Percentiles rank a stretch among this genome's conserved stretches.
phyloP scores from a whole-genome alignment of 257 asterid species.

The Ligustrum vulgare region DNA sequence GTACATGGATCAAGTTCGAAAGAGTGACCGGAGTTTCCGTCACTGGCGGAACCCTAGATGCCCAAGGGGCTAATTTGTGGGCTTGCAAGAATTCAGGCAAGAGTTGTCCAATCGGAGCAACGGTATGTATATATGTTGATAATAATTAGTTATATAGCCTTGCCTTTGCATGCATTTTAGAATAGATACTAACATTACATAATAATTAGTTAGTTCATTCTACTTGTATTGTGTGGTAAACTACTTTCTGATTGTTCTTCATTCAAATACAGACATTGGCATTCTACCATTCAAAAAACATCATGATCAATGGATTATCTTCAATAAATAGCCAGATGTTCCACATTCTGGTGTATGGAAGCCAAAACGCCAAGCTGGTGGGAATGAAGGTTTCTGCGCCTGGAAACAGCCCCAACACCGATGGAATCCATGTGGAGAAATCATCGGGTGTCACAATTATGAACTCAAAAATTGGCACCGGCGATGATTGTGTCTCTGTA shows the following conservation, averaged over 20 bases:
- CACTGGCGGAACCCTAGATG: slow-evolving; percentile 54
- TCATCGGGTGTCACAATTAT: slow-evolving; percentile 43
- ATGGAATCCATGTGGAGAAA: slow-evolving; percentile 51
- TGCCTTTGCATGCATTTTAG: no score
- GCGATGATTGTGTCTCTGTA: slow-evolving; percentile 66
- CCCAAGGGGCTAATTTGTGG: slow-evolving; percentile 47
- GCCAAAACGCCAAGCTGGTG: slow-evolving; percentile 35
- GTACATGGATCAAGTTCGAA: slow-evolving; percentile 51
- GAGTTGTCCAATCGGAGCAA: slow-evolving; percentile 42
- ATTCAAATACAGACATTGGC: slow-evolving; percentile 51
- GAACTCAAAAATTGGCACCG: slow-evolving; percentile 48
- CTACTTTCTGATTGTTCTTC: background rate
- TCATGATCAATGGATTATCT: slow-evolving; percentile 42
- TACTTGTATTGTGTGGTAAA: no score
- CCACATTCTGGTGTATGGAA: slow-evolving; percentile 52
- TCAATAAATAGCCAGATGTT: slow-evolving; percentile 58
- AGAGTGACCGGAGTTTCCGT: slow-evolving; percentile 51
- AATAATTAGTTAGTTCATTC: no score
- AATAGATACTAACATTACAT: no score
- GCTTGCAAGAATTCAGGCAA: slow-evolving; percentile 39
- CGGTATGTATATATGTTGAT: no score
- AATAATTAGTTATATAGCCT: no score
- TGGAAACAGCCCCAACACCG: slow-evolving; percentile 62
- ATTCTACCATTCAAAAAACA: slow-evolving; percentile 51
- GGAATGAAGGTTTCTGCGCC: slow-evolving; percentile 50